These are phyloP conservation scores for Diaporthe helianthi DNA, from an alignment of 2,329 filamentous ascomycete species.

Conservation along the genomic window DNA sequence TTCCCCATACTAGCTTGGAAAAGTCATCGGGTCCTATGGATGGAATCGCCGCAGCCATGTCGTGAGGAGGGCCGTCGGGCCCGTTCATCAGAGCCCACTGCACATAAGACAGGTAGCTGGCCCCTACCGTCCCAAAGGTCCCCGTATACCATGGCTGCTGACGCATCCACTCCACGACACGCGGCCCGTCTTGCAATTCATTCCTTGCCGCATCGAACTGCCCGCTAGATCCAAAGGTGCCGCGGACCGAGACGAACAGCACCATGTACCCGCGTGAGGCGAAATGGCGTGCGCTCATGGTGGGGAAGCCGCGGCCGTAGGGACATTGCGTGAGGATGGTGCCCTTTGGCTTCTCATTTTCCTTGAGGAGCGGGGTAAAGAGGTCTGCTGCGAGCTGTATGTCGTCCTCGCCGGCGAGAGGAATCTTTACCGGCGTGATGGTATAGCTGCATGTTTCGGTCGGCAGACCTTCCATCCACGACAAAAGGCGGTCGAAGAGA, in stretches of 20 bases:
- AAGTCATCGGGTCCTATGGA: slow-evolving; percentile 32
- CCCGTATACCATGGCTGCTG: slow-evolving; percentile 38
- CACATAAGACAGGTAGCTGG: slow-evolving; percentile 36
- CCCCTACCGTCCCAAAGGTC: slow-evolving; percentile 36
- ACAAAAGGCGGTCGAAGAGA: slow-evolving; percentile 14
- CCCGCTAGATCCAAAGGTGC: slow-evolving; percentile 38
- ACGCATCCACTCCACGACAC: slow-evolving; percentile 37
- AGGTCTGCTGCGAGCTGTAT: slow-evolving; percentile 36
- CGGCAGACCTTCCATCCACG: slow-evolving; percentile 22
- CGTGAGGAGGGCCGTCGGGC: slow-evolving; percentile 30
- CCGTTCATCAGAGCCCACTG: slow-evolving; percentile 37
- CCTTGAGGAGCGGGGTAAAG: slow-evolving; percentile 33
- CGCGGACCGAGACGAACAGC: slow-evolving; percentile 36
- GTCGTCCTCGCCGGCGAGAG: slow-evolving; percentile 31
- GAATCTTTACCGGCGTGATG: slow-evolving; percentile 27
- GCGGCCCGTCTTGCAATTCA: slow-evolving; percentile 32
- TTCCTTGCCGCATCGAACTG: slow-evolving; percentile 20
- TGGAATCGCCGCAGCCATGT: slow-evolving; percentile 33
- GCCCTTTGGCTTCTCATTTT: slow-evolving; percentile 6
- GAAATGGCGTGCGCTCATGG: slow-evolving; percentile 30
- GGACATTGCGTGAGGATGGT: slow-evolving; percentile 31
- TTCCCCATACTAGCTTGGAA: slow-evolving; percentile 33
- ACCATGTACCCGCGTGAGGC: slow-evolving; percentile 39
- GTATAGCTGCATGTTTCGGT: slow-evolving; percentile 33
- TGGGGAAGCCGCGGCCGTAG: slow-evolving; percentile 34